Conservation (phyloP, 2,329 filamentous ascomycete species). For the Fusarium abutilonis region DNA sequence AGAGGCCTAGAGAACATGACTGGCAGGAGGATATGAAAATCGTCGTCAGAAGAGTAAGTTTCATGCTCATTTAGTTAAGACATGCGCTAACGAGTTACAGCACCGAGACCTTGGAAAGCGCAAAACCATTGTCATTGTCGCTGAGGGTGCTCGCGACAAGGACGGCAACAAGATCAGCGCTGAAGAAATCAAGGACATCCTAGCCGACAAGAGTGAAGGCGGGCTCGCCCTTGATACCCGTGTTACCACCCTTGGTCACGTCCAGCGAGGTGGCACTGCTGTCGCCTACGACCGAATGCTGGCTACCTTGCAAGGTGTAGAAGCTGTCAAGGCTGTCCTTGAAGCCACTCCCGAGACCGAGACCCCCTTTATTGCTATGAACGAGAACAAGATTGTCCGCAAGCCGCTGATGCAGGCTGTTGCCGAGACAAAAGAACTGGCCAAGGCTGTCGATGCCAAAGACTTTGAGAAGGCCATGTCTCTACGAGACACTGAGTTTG, state of each 20-base stretch:
- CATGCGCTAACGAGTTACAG: constrained; percentile 55
- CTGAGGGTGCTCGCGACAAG: constrained; percentile 90
- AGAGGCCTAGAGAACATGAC: constrained; percentile 85
- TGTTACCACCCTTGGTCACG: constrained; percentile 94
- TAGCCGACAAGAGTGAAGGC: constrained; percentile 73
- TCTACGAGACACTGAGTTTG: constrained; percentile 91
- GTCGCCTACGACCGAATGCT: constrained; percentile 96
- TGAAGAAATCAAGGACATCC: constrained; percentile 83
- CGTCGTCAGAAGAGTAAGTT: constrained; percentile 74
- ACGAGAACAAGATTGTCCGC: constrained; percentile 96
- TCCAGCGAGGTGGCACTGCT: constrained; percentile 93
- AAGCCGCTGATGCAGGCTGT: constrained; percentile 92
- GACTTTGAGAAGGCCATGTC: constrained; percentile 90
- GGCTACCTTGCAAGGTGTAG: constrained; percentile 90
- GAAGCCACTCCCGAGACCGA: constrained; percentile 89
- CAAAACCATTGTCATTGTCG: constrained; percentile 97
- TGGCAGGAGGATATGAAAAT: constrained; percentile 91
- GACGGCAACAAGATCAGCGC: constrained; percentile 86
- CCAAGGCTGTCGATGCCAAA: constrained; percentile 81
- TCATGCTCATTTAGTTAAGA: not conserved
- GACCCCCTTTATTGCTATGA: constrained; percentile 94
- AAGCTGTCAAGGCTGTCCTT: constrained; percentile 90
- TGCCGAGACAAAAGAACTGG: constrained; percentile 82
- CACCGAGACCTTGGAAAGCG: constrained; percentile 91
- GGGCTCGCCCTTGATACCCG: constrained; percentile 88